These are phyloP conservation scores for Neostapfia colusana DNA, from an alignment of 176 grass and related monocot genomes.

Conservation along the genomic window DNA sequence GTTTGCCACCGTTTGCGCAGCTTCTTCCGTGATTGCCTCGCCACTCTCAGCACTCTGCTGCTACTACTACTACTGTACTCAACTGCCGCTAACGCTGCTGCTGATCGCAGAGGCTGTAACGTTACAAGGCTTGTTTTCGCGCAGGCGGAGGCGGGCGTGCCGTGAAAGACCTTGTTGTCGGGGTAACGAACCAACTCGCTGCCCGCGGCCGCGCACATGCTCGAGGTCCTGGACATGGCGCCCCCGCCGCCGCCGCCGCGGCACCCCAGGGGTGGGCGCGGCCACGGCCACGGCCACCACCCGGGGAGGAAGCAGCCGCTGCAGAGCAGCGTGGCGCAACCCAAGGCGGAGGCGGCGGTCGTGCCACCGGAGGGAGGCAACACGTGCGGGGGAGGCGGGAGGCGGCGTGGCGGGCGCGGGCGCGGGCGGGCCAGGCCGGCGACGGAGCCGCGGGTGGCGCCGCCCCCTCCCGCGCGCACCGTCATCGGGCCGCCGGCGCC, in stretches of 20 bases:
- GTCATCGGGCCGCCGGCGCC: conserved; percentile 53
- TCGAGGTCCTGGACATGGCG: conserved; percentile 63
- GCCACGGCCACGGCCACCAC: too few species aligned
- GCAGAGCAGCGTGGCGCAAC: conserved; percentile 78
- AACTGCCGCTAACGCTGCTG: not conserved
- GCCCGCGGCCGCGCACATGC: conserved; percentile 38
- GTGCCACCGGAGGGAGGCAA: conserved; percentile 48
- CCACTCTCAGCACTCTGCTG: conserved; percentile 17
- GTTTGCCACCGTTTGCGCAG: not conserved
- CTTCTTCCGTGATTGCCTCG: not conserved
- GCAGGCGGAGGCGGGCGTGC: conserved; percentile 42
- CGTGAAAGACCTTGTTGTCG: conserved; percentile 41
- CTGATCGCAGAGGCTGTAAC: conserved; percentile 25
- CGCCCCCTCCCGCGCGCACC: not conserved
- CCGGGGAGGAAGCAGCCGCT: conserved; percentile 73
- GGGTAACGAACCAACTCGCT: conserved; percentile 31
- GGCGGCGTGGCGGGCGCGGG: conserved; percentile 57
- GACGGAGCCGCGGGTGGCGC: conserved; percentile 1
- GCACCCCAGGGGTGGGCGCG: conserved; percentile 23
- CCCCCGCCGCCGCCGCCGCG: conserved; percentile 31
- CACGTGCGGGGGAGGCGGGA: conserved; percentile 39
- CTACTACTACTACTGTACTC: not conserved
- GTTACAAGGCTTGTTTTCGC: conserved; percentile 34
- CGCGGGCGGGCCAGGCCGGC: conserved; percentile 49
- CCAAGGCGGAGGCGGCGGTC: conserved; percentile 46